These are phyloP conservation scores for Xylaria curta DNA, from an alignment of 495 filamentous ascomycete species.

Conservation along the genomic window DNA sequence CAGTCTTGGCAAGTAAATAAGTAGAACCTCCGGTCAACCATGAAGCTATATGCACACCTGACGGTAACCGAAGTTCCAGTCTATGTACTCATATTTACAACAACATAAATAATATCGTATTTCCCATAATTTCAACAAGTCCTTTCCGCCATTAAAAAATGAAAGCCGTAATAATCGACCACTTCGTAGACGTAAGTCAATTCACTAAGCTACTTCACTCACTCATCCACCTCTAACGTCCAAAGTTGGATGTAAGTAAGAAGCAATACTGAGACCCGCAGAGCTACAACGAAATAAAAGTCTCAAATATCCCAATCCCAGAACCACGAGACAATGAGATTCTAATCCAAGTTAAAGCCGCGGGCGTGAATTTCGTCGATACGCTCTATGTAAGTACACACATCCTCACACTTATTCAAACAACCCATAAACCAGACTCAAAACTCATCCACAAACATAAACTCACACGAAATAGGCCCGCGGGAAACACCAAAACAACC, in stretches of 20 bases:
- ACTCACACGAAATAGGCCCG: not conserved
- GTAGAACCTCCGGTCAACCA: too few species aligned
- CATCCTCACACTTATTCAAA: not conserved
- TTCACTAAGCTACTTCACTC: not conserved
- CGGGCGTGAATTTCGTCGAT: conserved; percentile 1
- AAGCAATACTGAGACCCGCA: not conserved
- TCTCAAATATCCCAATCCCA: not conserved
- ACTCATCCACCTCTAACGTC: not conserved
- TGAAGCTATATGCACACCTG: too few species aligned
- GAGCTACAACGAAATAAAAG: not conserved
- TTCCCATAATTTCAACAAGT: not conserved
- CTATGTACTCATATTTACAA: not conserved
- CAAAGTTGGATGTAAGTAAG: not conserved
- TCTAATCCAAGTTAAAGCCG: not conserved
- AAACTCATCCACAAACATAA: not conserved
- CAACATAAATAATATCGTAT: not conserved
- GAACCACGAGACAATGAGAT: not conserved
- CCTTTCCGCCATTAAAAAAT: not conserved
- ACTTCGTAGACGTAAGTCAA: not conserved
- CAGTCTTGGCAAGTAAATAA: too few species aligned
- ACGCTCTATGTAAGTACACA: not conserved
- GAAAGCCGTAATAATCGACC: not conserved
- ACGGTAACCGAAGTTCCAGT: not conserved
- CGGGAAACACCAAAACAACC: not conserved
- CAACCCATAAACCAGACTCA: not conserved